These are phyloP conservation scores for Guillardia theta DNA, from an alignment of 78 protist species.

Conservation along the genomic window DNA sequence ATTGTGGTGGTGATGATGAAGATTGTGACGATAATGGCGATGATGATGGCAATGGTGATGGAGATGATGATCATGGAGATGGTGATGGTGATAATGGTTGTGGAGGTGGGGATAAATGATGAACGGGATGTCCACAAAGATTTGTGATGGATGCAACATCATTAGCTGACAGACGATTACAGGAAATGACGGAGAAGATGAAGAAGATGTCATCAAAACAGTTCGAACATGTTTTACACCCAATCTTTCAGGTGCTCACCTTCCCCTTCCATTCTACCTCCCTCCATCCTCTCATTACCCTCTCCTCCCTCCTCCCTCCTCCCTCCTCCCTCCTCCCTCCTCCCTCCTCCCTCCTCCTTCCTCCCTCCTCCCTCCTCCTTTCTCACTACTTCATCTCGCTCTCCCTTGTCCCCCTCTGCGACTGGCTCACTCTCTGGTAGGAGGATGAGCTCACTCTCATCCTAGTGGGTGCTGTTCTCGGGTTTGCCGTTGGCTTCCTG, in stretches of 20 bases:
- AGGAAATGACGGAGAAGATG: neutral
- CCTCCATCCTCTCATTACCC: neutral
- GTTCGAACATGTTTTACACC: conserved; percentile 42
- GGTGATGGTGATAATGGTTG: too few relatives aligned
- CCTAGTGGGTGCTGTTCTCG: conserved; percentile 25
- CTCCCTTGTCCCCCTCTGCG: too few relatives aligned
- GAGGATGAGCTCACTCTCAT: conserved; percentile 51
- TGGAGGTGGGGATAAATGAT: too few relatives aligned
- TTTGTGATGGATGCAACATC: too few relatives aligned
- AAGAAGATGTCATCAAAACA: neutral
- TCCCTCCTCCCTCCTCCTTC: neutral
- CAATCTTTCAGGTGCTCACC: conserved; percentile 36
- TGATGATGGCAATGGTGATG: too few relatives aligned
- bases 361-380: neutral
- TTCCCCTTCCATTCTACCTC: neutral
- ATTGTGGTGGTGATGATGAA: too few relatives aligned
- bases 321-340: neutral
- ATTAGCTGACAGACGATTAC: too few relatives aligned
- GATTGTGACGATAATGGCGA: too few relatives aligned
- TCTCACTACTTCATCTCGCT: neutral
- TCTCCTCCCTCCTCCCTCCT: neutral
- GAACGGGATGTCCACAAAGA: too few relatives aligned
- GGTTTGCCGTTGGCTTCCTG: conserved; percentile 13
- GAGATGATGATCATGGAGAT: too few relatives aligned
- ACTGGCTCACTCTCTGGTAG: neutral